Conservation (phyloP, 345 rosid species). For the Pistacia atlantica region DNA sequence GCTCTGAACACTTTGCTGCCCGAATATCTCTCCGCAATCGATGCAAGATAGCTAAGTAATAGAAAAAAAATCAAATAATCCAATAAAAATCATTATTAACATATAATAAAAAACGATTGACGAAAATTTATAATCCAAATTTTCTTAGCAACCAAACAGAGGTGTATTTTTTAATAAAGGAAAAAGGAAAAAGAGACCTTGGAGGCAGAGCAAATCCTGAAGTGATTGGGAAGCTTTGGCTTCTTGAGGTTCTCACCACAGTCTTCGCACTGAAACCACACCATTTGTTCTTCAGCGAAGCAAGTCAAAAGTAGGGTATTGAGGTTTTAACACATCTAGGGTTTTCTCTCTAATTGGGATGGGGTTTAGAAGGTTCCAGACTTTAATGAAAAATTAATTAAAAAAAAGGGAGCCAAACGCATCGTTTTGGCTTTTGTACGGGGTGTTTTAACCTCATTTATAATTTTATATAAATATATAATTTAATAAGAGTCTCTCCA, state of each 20-base stretch:
- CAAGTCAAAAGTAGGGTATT: not conserved
- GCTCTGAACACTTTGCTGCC: conserved; percentile 74
- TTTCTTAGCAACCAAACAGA: not conserved
- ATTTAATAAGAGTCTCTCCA: no score
- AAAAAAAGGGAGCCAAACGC: not conserved
- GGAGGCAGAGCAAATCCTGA: conserved; percentile 75
- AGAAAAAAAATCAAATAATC: conserved; percentile 1
- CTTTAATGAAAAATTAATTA: no score
- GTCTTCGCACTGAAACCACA: conserved; percentile 99
- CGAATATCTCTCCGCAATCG: conserved; percentile 83
- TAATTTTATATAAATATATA: no score
- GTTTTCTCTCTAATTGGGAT: not conserved
- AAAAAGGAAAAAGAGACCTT: conserved; percentile 43
- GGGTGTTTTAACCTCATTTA: no score
- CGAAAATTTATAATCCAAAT: not conserved
- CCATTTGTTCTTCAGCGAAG: conserved; percentile 47
- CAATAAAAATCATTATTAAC: not conserved
- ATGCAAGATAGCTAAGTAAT: conserved; percentile 82
- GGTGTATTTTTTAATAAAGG: not conserved
- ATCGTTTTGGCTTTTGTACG: not conserved
- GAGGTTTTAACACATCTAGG: conserved; percentile 3
- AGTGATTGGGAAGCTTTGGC: conserved; percentile 83
- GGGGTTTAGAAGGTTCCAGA: not conserved
- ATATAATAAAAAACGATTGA: not conserved
- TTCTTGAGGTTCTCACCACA: conserved; percentile 94